Evolutionary conservation across 345 rosid species (phyloP), one percentile per base, ranked within the genome.

Genomic region (Citrus unshiu): DNA sequence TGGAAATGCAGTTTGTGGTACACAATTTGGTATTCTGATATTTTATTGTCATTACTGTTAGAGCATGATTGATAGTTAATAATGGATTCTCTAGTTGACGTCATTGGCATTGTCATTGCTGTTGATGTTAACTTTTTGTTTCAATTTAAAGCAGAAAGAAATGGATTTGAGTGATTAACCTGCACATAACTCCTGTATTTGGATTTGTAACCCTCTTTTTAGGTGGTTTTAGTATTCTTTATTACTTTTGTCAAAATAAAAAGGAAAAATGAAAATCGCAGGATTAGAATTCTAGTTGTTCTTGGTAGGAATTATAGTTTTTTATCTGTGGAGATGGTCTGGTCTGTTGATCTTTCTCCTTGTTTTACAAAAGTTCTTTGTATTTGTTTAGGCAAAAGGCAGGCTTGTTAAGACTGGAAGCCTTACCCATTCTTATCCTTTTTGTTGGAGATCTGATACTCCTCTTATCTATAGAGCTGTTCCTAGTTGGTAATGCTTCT

Each of bases 391-490:
- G 99, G 94, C 90, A 68, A 94, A 91, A 73, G 98, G 97, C 65
- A 93, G 91, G 89, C 95, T 96, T 83, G 93, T 96, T 68, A 96
- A 96, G 83, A 60, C 90, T 37, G 99, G 99, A 86, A 94, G 83
- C 86, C 85, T 74, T 70, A 92, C 86, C 30, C 99, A 96, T 87
- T 85, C 92, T 43, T 96, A 96, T 80, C 98, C 98, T 65, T 89
- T 85, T 79, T 96, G 99, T 83, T 96, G 92, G 91, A 91, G 99
- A 87, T 96, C 99, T 78, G 95, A 93, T 60, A 91, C 97, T 18
- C 99, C 99, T 80, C 98, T 96, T 72, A 91, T 96, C 35, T 94
- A 94, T 77, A 87, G 98, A 88, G 99, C 98, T 74, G 97, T 96
- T 81, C 98, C 98, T 7, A 96, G 98, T 82, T 96, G 99, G 99